These are phyloP conservation scores for Trametes polyzona DNA, from an alignment of 1,284 basidiomycete species.

Conservation along the genomic window DNA sequence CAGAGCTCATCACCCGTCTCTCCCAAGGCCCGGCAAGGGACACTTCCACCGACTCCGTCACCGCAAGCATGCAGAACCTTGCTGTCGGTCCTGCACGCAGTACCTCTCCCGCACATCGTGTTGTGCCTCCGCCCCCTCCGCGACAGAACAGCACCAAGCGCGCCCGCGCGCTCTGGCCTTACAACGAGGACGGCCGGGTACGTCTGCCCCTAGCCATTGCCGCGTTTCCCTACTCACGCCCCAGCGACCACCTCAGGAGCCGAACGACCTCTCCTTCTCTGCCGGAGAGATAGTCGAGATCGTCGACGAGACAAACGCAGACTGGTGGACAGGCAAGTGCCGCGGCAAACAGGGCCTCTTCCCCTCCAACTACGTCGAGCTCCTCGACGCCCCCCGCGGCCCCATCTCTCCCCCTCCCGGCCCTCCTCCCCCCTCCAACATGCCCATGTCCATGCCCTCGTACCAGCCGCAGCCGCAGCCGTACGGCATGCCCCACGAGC, in stretches of 20 bases:
- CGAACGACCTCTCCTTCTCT: constrained; percentile 61
- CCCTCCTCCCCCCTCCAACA: constrained; percentile 8
- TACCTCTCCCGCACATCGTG: constrained; percentile 30
- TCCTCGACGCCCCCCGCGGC: constrained; percentile 34
- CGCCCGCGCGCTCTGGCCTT: constrained; percentile 65
- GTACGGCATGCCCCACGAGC: constrained; percentile 10
- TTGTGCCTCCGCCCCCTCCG: constrained; percentile 37
- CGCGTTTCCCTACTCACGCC: background rate
- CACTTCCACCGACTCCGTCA: constrained; percentile 34
- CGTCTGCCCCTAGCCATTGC: constrained; percentile 17
- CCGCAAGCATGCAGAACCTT: constrained; percentile 25
- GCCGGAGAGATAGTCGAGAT: constrained; percentile 64
- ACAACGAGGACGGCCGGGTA: constrained; percentile 60
- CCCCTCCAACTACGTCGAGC: constrained; percentile 66
- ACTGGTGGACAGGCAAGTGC: constrained; percentile 68
- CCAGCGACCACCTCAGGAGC: no score
- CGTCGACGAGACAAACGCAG: constrained; percentile 59
- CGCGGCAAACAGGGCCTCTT: constrained; percentile 66
- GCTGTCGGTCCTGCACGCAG: constrained; percentile 23
- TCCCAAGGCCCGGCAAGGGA: constrained; percentile 44
- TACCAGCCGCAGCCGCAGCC: constrained; percentile 19
- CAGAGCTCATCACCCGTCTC: constrained; percentile 55
- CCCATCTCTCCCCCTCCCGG: constrained; percentile 20
- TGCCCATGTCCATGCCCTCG: constrained; percentile 23
- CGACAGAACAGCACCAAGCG: constrained; percentile 38